Evolutionary conservation across 1,284 basidiomycete genomes (phyloP).

Genomic region (Ustilago shanxiensis): DNA sequence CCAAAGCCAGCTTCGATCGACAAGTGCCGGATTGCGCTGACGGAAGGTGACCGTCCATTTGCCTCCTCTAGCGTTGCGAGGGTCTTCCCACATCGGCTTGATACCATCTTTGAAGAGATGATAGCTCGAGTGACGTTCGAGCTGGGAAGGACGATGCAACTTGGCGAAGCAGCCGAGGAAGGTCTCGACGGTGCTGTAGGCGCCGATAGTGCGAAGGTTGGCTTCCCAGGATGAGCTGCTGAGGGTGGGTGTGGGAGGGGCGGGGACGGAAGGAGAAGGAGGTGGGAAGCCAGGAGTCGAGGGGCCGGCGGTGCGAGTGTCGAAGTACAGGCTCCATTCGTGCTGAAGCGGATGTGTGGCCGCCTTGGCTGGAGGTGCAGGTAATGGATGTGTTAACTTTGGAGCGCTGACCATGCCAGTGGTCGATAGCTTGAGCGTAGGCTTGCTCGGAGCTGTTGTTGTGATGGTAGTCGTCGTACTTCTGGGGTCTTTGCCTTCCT

Average conservation of each 20-base stretch:
- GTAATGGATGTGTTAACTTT: conserved; percentile 17
- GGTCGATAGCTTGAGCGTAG: neutral
- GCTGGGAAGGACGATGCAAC: conserved; percentile 87
- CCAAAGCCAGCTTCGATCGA: conserved; percentile 91
- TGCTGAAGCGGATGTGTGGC: conserved; percentile 80
- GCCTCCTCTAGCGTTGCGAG: conserved; percentile 87
- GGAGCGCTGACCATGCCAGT: neutral
- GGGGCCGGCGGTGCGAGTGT: conserved; percentile 71
- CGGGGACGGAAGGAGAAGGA: conserved; percentile 83
- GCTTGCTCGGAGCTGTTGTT: conserved; percentile 2
- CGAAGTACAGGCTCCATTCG: conserved; percentile 88
- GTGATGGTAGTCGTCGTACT: neutral
- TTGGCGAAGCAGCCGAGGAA: conserved; percentile 96
- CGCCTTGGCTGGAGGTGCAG: conserved; percentile 19
- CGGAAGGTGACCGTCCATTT: conserved; percentile 96
- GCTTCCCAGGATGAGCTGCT: conserved; percentile 50
- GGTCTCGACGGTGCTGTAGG: conserved; percentile 76
- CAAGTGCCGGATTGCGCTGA: conserved; percentile 77
- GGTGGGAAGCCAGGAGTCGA: conserved; percentile 72
- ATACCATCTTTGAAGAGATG: conserved; percentile 89
- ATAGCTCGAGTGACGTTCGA: conserved; percentile 90
- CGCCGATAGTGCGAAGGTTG: conserved; percentile 59
- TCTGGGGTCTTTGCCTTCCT: neutral
- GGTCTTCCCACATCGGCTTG: conserved; percentile 96
- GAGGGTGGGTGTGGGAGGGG: conserved; percentile 75